These are phyloP conservation scores for Linum trigynum DNA, from an alignment of 345 rosid species.

Conservation along the genomic window DNA sequence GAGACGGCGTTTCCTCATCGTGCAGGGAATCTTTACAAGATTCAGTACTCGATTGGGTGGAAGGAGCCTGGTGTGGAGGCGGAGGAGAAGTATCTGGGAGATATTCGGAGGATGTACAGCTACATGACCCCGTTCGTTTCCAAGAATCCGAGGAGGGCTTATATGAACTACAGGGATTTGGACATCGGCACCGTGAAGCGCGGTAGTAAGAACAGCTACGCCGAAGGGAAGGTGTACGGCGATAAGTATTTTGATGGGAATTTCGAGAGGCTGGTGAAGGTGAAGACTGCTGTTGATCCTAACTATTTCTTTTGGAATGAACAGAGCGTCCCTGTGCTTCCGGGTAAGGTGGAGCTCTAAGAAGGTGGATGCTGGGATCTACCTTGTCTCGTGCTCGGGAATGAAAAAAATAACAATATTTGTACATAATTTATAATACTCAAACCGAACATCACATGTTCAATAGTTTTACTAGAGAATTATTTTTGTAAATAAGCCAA, in stretches of 20 bases:
- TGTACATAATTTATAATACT: too few relatives aligned
- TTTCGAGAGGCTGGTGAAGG: slow-evolving; percentile 14
- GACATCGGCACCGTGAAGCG: slow-evolving; percentile 17
- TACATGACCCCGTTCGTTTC: too few relatives aligned
- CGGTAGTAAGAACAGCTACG: neutral
- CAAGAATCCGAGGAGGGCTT: neutral
- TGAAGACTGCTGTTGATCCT: slow-evolving; percentile 20
- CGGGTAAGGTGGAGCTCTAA: too few relatives aligned
- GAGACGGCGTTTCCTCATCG: too few relatives aligned
- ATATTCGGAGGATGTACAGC: slow-evolving; percentile 4
- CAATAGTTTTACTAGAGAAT: too few relatives aligned
- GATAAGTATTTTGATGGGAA: slow-evolving; percentile 15
- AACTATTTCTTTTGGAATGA: slow-evolving; percentile 17
- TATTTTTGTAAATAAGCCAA: too few relatives aligned
- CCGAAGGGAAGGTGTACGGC: slow-evolving; percentile 11
- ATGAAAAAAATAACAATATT: too few relatives aligned
- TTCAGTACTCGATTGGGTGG: too few relatives aligned
- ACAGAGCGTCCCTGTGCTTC: neutral
- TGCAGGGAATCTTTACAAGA: too few relatives aligned
- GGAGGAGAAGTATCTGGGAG: slow-evolving; percentile 16
- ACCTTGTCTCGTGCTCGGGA: too few relatives aligned
- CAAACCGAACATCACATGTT: too few relatives aligned
- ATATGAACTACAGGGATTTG: slow-evolving; percentile 23
- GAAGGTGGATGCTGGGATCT: too few relatives aligned
- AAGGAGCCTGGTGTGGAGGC: neutral